Conservation (phyloP, 192 early-diverging fungal genomes). For the Rhizophlyctis rosea region DNA sequence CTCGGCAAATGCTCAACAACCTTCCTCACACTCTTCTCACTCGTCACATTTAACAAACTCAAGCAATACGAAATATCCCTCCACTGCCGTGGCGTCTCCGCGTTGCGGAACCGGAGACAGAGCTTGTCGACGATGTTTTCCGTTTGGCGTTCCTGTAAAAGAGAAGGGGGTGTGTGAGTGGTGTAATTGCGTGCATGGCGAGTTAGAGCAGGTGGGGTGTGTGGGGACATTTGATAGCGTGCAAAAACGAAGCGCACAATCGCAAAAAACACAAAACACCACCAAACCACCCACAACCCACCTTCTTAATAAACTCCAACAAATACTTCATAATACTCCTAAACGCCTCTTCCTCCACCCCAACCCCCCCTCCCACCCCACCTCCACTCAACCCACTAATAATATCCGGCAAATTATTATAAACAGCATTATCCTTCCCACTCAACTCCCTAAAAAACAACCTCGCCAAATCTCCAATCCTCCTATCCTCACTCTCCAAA, state of each 20-base stretch:
- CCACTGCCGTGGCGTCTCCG: constrained; percentile 76
- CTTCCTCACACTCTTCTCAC: constrained; percentile 81
- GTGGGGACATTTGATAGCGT: too few relatives aligned
- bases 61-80: constrained; percentile 93
- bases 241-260: too few relatives aligned
- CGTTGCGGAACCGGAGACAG: constrained; percentile 87
- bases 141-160: constrained; percentile 79
- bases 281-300: too few relatives aligned
- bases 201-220: too few relatives aligned
- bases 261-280: too few relatives aligned
- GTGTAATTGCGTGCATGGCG: not conserved
- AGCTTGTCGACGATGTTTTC: constrained; percentile 96
- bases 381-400: constrained; percentile 81
- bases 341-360: constrained; percentile 81
- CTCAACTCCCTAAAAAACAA: constrained; percentile 96
- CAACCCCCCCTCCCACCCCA: constrained; percentile 45
- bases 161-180: not conserved
- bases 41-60: constrained; percentile 81
- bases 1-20: constrained; percentile 77
- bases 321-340: constrained; percentile 91
- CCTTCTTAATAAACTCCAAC: constrained; percentile 90
- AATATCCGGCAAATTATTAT: constrained; percentile 99
- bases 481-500: constrained; percentile 73
- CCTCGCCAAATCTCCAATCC: constrained; percentile 88
- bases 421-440: constrained; percentile 96